Conservation (phyloP, 176 grass and related monocot genomes). For the Miscanthus lutarioriparius region DNA sequence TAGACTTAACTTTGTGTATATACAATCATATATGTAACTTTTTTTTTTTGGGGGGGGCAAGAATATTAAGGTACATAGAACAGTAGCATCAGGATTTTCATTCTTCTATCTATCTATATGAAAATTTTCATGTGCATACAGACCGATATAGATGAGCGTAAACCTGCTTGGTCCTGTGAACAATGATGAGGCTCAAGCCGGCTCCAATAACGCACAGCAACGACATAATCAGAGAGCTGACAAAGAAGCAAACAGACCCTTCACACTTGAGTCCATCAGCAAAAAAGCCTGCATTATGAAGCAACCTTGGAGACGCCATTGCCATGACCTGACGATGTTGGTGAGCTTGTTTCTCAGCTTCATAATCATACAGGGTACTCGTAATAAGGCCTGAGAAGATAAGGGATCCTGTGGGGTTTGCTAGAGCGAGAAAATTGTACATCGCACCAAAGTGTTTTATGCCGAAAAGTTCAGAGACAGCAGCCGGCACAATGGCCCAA, state of each 20-base stretch:
- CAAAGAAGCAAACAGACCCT: conserved; percentile 66
- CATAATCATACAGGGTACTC: conserved; percentile 61
- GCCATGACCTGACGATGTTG: neutral
- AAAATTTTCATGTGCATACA: conserved; percentile 29
- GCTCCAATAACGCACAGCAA: conserved; percentile 54
- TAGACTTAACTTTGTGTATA: too few species aligned
- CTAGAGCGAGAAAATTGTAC: conserved; percentile 44
- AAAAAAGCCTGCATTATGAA: conserved; percentile 10
- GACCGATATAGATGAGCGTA: conserved; percentile 48
- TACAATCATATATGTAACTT: too few species aligned
- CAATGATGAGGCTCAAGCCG: conserved; percentile 55
- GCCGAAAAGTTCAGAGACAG: conserved; percentile 69
- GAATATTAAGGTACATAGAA: neutral
- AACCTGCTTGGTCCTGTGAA: conserved; percentile 61
- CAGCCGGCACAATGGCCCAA: conserved; percentile 68
- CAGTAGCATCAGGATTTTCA: neutral
- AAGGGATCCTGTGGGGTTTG: conserved; percentile 64
- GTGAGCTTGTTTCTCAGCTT: conserved; percentile 67
- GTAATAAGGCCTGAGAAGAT: conserved; percentile 70
- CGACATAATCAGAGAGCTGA: conserved; percentile 72
- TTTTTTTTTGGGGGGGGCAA: too few species aligned
- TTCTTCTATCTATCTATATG: neutral
- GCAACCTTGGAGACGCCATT: neutral
- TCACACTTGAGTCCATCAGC: conserved; percentile 54
- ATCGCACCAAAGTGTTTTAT: conserved; percentile 52